Evolutionary conservation across 208 protist genomes (phyloP).

Genomic region (Acanthamoeba healyi): DNA sequence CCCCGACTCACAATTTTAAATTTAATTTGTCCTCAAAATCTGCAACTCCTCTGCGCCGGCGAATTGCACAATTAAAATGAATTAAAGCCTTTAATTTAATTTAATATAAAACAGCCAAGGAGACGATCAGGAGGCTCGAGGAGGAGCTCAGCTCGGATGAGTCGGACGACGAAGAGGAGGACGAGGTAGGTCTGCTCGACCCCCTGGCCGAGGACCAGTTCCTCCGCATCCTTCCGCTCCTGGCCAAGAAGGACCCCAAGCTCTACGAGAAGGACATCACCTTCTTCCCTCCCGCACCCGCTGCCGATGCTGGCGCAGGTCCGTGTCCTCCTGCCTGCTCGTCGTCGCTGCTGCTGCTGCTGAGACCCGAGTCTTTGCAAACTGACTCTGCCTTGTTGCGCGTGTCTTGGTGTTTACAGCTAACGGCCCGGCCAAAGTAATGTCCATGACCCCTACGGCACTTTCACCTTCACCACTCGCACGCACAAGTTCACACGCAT

Average conservation of each 20-base stretch:
- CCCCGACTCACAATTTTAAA: not conserved
- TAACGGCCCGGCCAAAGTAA: not conserved
- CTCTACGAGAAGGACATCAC: slow-evolving; percentile 44
- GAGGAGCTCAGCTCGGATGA: slow-evolving; percentile 35
- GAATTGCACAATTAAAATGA: not conserved
- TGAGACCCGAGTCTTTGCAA: too few relatives aligned
- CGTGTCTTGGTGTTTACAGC: not conserved
- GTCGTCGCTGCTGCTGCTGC: not conserved
- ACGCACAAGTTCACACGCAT: not conserved
- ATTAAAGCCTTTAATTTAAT: not conserved
- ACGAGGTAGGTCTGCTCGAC: slow-evolving; percentile 25
- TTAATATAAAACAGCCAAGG: not conserved
- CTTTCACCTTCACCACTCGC: not conserved
- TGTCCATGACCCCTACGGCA: not conserved
- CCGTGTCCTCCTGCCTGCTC: not conserved
- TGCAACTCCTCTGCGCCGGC: not conserved
- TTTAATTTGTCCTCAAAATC: not conserved
- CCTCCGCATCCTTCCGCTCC: not conserved
- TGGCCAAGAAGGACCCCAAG: slow-evolving; percentile 51
- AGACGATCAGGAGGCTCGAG: not conserved
- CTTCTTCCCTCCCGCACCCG: slow-evolving; percentile 8
- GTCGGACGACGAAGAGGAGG: slow-evolving; percentile 45
- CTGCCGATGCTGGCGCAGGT: not conserved
- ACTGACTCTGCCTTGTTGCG: not conserved
- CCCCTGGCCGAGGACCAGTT: slow-evolving; percentile 3